Conservation (phyloP, 306 rosid species). For the Spatholobus suberectus region DNA sequence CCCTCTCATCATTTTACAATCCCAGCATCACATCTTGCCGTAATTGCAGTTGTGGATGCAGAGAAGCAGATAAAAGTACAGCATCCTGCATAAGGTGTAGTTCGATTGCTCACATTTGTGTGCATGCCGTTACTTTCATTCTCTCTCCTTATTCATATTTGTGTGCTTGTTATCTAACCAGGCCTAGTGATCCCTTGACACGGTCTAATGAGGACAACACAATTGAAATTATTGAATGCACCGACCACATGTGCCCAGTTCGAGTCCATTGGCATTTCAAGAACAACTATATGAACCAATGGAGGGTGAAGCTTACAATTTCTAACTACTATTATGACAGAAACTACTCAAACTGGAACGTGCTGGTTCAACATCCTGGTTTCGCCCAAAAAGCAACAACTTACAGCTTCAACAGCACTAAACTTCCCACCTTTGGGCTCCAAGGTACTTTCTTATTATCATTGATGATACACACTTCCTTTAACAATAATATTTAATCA, state of each 20-base stretch:
- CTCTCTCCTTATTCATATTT: neutral
- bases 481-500: neutral
- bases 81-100: constrained; percentile 57
- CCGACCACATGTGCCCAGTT: constrained; percentile 82
- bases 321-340: constrained; percentile 67
- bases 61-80: constrained; percentile 45
- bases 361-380: constrained; percentile 80
- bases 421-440: constrained; percentile 57
- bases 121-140: neutral
- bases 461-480: constrained; percentile 6
- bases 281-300: constrained; percentile 64
- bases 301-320: constrained; percentile 86
- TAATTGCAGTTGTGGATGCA: constrained; percentile 79
- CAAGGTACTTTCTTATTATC: constrained; percentile 58
- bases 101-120: constrained; percentile 3
- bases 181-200: constrained; percentile 42
- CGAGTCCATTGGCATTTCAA: constrained; percentile 85
- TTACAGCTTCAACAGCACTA: constrained; percentile 70
- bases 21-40: constrained; percentile 69
- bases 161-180: constrained; percentile 42
- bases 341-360: constrained; percentile 77
- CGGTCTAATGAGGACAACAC: constrained; percentile 16
- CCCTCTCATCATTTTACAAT: constrained; percentile 82
- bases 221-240: constrained; percentile 49
- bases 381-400: constrained; percentile 49